phyloP scores from a whole-genome alignment of 345 rosid species.

The Geranium rotundifolium region DNA sequence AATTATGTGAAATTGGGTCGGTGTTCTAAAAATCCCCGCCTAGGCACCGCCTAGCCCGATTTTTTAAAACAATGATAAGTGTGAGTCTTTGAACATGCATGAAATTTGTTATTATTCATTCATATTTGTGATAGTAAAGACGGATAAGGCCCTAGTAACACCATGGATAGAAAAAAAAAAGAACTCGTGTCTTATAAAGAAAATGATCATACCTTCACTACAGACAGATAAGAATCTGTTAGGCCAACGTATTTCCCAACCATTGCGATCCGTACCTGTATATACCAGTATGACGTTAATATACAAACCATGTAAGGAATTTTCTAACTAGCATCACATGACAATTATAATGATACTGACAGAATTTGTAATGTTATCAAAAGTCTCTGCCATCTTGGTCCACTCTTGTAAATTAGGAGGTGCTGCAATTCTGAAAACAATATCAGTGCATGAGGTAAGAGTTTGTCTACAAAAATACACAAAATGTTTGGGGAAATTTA shows the following conservation, averaged over 20 bases:
- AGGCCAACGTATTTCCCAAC: slow-evolving; percentile 96
- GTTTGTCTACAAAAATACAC: not conserved
- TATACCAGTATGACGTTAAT: slow-evolving; percentile 12
- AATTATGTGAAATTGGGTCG: no score
- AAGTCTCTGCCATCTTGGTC: slow-evolving; percentile 75
- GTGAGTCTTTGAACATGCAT: no score
- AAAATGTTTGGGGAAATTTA: not conserved
- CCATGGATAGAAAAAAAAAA: not conserved
- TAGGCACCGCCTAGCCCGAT: no score
- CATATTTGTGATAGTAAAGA: no score
- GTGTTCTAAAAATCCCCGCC: no score
- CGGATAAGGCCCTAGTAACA: not conserved
- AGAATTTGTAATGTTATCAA: slow-evolving; percentile 35
- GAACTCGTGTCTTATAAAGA: not conserved
- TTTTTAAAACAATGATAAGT: no score
- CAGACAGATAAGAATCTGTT: slow-evolving; percentile 88
- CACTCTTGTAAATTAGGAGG: slow-evolving; percentile 62
- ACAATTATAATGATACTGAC: slow-evolving; percentile 28
- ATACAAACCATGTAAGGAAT: slow-evolving; percentile 14
- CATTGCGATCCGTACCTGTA: slow-evolving; percentile 88
- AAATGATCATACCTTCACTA: slow-evolving; percentile 52
- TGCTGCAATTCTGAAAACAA: slow-evolving; percentile 52
- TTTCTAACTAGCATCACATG: slow-evolving; percentile 9
- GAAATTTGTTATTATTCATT: no score
- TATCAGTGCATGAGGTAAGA: no score